phyloP scores from a whole-genome alignment of 768 basidiomycete species.

The Trametes sanguinea region DNA sequence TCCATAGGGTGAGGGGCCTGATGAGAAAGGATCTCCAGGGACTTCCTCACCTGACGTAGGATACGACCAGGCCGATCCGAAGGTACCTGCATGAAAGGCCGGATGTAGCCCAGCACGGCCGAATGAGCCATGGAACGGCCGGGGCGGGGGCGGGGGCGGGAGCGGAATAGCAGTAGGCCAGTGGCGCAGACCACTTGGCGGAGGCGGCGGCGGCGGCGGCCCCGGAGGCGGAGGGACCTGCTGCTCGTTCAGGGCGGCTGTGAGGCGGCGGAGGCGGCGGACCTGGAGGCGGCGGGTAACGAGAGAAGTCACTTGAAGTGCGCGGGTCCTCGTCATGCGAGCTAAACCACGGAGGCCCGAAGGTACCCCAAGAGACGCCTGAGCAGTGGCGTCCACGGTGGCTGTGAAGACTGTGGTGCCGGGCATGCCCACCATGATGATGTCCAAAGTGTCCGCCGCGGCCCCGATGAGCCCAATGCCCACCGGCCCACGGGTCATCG shows the following conservation, averaged over 20 bases:
- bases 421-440: too few relatives aligned
- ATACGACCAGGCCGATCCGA: not conserved
- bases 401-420: not conserved
- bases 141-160: conserved; percentile 15
- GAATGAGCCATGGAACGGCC: not conserved
- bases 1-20: not conserved
- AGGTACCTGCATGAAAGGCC: conserved; percentile 11
- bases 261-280: conserved; percentile 11
- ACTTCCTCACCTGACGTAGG: conserved; percentile 4
- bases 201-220: not conserved
- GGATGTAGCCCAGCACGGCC: conserved; percentile 16
- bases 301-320: conserved; percentile 1
- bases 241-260: conserved; percentile 1
- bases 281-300: conserved; percentile 17
- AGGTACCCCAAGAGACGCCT: conserved; percentile 13
- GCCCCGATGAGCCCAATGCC: conserved; percentile 13
- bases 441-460: conserved; percentile 3
- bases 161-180: conserved; percentile 1
- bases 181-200: conserved; percentile 16
- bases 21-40: not conserved
- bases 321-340: not conserved
- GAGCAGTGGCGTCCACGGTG: conserved; percentile 12
- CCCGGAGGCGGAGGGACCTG: conserved; percentile 24
- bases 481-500: not conserved
- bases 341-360: conserved; percentile 11